Base-by-base conservation (phyloP, 352 stramenopile genomes). In the Phytophthora sp. region DNA sequence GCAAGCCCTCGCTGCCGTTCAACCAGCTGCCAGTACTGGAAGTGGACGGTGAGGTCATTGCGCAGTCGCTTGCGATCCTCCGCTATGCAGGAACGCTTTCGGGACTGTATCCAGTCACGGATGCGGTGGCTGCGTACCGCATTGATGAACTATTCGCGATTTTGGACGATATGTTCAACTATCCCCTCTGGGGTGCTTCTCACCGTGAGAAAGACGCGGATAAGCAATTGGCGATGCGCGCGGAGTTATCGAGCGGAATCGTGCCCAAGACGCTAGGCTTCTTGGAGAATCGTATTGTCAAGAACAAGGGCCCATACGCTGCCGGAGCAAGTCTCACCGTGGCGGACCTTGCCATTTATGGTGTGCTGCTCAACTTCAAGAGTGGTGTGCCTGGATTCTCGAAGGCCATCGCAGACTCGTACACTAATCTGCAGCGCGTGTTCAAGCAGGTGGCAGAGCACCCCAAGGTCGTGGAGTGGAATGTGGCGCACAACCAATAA, bases 11-110 rank as follows among this genome's bases (percentile, higher is more conserved):
- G 44, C 50, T 85, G 24, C 76, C 79, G 13, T 81, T 83, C 34
- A 60, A 72, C n/a, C 76, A 77, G 45, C n/a, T 87, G 15, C 77
- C 74, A 0, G 72, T 82, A 45, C 59, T 87, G n/a, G 65, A 76
- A 55, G 68, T 87, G 15, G 64, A 84, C 31, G 77, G 66, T 7
- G 60, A 82, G 3, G 44, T 78, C 5, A 68, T 88, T 30, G 54
- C 76, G 13, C 82, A 91, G 65, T 80, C 77, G n/a, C 51, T 76
- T 27, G 71, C 77, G 1, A 79, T 94, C 35, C 62, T 92, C 28
- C 77, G 85, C 18, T 92, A 89, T 38, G 79, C 74, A 15, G 85
- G 87, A 3, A 87, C 77, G 1, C 66, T 89, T 11, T 72, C 62
- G 12, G 69, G 69, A 9, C 55, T 89, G 37, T 86, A 90, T 50